A percentile compares a stretch with the other conserved stretches of the same genome.
phyloP scores from a whole-genome alignment of 2,329 filamentous ascomycete species.

The Aspergillus pseudotamarii region DNA sequence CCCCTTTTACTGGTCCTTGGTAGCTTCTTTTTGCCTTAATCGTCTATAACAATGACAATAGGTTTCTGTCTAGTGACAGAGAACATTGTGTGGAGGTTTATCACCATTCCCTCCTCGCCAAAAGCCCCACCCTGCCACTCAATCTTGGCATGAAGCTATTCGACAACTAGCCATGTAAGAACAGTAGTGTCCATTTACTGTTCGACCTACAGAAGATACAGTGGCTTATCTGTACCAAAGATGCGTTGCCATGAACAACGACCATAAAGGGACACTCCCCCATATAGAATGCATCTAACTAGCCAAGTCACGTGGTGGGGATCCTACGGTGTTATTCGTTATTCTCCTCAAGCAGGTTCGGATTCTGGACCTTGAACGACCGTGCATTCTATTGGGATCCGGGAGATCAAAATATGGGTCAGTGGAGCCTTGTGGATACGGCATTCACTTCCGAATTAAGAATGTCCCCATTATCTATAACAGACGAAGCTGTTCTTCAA shows the following conservation, averaged over 20 bases:
- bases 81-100: not conserved
- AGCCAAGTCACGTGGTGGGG: no score
- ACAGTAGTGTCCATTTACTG: no score
- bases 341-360: no score
- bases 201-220: no score
- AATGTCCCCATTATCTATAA: not conserved
- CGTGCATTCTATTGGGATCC: not conserved
- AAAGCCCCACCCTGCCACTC: not conserved
- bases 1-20: not conserved
- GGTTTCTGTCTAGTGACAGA: not conserved
- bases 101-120: not conserved
- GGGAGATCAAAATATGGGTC: not conserved
- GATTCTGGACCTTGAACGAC: not conserved
- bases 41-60: not conserved
- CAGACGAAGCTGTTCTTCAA: not conserved
- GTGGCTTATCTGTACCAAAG: no score
- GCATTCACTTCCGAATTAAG: not conserved
- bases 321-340: no score
- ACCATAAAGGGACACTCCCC: not conserved
- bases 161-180: no score
- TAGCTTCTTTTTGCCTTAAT: not conserved
- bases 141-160: no score
- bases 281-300: not conserved
- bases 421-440: not conserved
- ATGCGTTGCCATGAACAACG: not conserved